phyloP scores from a whole-genome alignment of 2,329 filamentous ascomycete species.

The Metarhizium humberi region DNA sequence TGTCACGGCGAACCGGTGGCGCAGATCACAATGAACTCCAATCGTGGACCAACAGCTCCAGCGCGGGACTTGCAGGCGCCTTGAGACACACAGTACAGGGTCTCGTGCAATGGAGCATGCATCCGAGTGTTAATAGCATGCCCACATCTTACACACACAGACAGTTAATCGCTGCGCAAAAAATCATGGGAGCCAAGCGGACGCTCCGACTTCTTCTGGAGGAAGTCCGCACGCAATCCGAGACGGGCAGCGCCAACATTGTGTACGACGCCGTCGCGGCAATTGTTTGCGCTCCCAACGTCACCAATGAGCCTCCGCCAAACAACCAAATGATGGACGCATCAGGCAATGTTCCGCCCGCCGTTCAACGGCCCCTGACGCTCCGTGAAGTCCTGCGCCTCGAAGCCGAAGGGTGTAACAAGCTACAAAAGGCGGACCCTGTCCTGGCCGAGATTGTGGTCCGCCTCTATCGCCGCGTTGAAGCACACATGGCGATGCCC shows the following conservation, averaged over 20 bases:
- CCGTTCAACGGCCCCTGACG: slow-evolving; percentile 39
- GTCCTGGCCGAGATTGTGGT: slow-evolving; percentile 51
- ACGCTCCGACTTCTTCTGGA: slow-evolving; percentile 56
- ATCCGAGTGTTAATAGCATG: slow-evolving; percentile 43
- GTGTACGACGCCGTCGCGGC: slow-evolving; percentile 62
- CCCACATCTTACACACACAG: slow-evolving; percentile 64
- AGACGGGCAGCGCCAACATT: slow-evolving; percentile 47
- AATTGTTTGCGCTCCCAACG: slow-evolving; percentile 59
- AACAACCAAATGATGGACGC: slow-evolving; percentile 21
- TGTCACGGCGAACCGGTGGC: slow-evolving; percentile 52
- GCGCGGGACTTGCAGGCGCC: slow-evolving; percentile 46
- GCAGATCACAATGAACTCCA: slow-evolving; percentile 60
- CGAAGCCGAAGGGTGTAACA: slow-evolving; percentile 48
- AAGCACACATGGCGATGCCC: slow-evolving; percentile 49
- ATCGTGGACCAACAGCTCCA: slow-evolving; percentile 49
- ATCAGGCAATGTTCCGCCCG: slow-evolving; percentile 24
- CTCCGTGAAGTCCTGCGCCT: slow-evolving; percentile 51
- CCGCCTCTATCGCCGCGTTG: slow-evolving; percentile 53
- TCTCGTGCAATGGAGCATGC: slow-evolving; percentile 58
- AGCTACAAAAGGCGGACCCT: slow-evolving; percentile 46
- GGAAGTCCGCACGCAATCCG: slow-evolving; percentile 55
- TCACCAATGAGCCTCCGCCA: slow-evolving; percentile 32
- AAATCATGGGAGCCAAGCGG: slow-evolving; percentile 51
- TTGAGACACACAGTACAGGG: slow-evolving; percentile 53
- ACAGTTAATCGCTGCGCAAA: slow-evolving; percentile 52